Evolutionary conservation across 1,284 basidiomycete species (phyloP), one percentile per base, ranked within the genome.

Genomic region (Cystobasidiaceae sp.): DNA sequence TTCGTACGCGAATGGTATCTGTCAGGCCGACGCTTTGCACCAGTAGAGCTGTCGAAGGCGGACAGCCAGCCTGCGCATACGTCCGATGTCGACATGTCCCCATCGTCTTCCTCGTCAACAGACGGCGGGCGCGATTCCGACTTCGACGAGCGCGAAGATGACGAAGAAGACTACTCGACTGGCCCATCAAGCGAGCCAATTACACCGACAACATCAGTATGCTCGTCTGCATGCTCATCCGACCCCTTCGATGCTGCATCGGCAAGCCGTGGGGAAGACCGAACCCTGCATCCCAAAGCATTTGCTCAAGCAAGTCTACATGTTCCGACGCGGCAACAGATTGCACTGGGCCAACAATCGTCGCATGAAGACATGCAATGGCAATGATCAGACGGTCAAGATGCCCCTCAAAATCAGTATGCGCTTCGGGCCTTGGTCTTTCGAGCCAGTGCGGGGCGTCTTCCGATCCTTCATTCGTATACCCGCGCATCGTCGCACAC

Each of bases 1-100:
- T 83, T 90, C 73, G 90, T 92, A 66, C 85, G 93, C 64, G 90
- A 97, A 75, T 93, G 87, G 80, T 99, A 97, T 75, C 76, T 80
- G 37, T 77, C 75, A n/a, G 80, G 80, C 34, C 77, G 78, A 25
- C 78, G 79, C 27, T 80, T 78, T 73, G 41, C 25, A n/a, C 21
- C 27, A 17, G 45, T 17, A 23, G 30, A 30, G 27, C 41, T 34
- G 13, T 28, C 37, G 19, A 17, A 39, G 9, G 37, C 37, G 11
- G 15, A 37, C 21, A 37, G 39, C 21, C 49, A 34, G 15, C 15
- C 34, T n/a, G 46, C 27, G 2, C 48, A 43, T 46, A 34, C 51
- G 6, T 19, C 52, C 13, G 61, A 64, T 11, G 52, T 64, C 44
- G 61, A 64, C 19, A 64, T 64, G 61, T 44, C 52, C 5, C 37